Evolutionary conservation across 169 alveolate genomes (phyloP).

Genomic region (Cyclospora cayetanensis): DNA sequence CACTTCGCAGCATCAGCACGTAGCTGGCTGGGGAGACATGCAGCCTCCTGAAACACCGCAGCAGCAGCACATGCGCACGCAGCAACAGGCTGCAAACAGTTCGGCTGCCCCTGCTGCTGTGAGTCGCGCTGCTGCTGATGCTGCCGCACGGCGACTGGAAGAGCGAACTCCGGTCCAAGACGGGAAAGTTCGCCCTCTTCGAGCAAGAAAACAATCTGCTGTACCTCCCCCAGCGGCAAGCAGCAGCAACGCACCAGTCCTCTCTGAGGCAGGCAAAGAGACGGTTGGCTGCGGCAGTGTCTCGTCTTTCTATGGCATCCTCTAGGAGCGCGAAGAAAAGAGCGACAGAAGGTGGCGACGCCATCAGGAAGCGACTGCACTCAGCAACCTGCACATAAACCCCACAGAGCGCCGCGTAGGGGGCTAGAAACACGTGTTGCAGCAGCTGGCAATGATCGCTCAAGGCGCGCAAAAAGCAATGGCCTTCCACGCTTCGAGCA

Average conservation of each 20-base stretch:
- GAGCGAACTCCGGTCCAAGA: too few relatives aligned
- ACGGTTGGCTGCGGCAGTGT: background rate
- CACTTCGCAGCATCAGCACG: constrained; percentile 17
- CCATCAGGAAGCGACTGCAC: background rate
- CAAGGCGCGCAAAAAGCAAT: background rate
- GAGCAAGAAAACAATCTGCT: background rate
- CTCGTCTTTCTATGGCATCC: background rate
- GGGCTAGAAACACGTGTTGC: background rate
- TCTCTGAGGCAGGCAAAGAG: background rate
- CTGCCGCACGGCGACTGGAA: constrained; percentile 15
- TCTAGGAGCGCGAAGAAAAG: background rate
- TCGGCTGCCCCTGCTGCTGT: background rate
- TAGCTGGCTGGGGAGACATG: constrained; percentile 16
- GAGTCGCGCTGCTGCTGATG: background rate
- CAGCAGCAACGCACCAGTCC: background rate
- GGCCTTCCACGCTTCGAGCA: background rate
- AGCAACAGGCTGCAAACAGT: background rate
- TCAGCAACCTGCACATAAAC: background rate
- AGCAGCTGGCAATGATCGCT: constrained; percentile 3
- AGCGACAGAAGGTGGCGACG: background rate
- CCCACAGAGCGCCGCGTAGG: background rate
- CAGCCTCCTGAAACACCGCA: constrained; percentile 41
- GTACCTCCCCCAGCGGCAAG: background rate
- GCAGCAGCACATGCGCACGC: constrained; percentile 22
- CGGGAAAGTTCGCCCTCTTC: too few relatives aligned